Evolutionary conservation across 352 stramenopile genomes (phyloP).

Genomic region (Phytophthora uliginosa): DNA sequence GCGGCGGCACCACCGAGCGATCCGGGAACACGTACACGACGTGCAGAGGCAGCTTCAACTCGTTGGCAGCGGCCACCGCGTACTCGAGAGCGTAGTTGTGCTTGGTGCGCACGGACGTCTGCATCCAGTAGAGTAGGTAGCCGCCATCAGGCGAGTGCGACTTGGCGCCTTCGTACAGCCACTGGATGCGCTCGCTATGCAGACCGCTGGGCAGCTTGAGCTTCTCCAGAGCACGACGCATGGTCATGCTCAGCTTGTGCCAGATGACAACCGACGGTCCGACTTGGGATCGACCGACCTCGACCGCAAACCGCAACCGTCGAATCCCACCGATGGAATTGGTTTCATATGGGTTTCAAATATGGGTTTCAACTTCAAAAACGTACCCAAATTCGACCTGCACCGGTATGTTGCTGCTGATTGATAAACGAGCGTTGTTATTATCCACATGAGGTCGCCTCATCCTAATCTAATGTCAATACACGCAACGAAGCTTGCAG

Average conservation of each 20-base stretch:
- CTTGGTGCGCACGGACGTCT: conserved; percentile 83
- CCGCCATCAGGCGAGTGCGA: conserved; percentile 6
- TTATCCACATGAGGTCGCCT: conserved; percentile 41
- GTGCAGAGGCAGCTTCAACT: conserved; percentile 73
- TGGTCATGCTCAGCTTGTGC: conserved; percentile 24
- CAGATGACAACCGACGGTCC: conserved; percentile 13
- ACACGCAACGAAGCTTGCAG: conserved; percentile 33
- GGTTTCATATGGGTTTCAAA: neutral
- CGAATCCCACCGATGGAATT: conserved; percentile 3
- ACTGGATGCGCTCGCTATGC: conserved; percentile 76
- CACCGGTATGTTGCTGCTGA: neutral
- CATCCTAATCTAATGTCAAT: conserved; percentile 48
- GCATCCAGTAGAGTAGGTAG: conserved; percentile 91
- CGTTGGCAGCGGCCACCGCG: conserved; percentile 73
- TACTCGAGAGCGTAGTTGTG: conserved; percentile 90
- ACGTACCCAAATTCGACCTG: conserved; percentile 1
- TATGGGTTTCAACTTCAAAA: neutral
- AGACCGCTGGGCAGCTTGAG: conserved; percentile 70
- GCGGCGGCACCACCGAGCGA: conserved; percentile 44
- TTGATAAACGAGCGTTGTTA: conserved; percentile 18
- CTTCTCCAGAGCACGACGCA: conserved; percentile 65
- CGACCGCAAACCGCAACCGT: neutral
- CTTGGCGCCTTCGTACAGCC: conserved; percentile 71
- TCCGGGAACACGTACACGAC: conserved; percentile 83
- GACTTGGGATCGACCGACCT: conserved; percentile 26